These are phyloP conservation scores for Mycena belliarum DNA, from an alignment of 768 basidiomycete genomes.

Conservation along the genomic window DNA sequence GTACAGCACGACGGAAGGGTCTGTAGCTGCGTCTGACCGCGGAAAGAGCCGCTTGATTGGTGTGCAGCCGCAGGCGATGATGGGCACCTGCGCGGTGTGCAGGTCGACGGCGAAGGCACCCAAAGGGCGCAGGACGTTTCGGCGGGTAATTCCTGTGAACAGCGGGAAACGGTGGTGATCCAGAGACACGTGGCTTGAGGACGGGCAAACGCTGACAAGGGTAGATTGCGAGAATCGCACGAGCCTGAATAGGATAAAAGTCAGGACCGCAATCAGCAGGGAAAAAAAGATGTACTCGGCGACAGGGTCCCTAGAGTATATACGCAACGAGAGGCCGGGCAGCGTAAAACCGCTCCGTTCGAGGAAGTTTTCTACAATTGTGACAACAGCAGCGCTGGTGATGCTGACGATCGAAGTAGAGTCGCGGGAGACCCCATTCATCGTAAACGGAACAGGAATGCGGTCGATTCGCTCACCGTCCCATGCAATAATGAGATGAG, in stretches of 20 bases:
- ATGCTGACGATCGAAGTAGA: not conserved
- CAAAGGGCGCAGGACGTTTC: not conserved
- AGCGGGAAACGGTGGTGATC: slow-evolving; percentile 21
- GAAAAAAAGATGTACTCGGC: slow-evolving; percentile 22
- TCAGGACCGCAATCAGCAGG: not conserved
- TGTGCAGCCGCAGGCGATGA: slow-evolving; percentile 27
- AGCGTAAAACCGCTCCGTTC: not conserved
- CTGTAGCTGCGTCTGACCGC: not conserved
- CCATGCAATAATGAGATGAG: slow-evolving; percentile 26
- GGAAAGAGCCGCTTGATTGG: slow-evolving; percentile 20
- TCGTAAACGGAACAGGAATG: slow-evolving; percentile 18
- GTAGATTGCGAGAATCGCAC: slow-evolving; percentile 26
- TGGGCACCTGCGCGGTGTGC: slow-evolving; percentile 24
- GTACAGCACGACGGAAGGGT: slow-evolving; percentile 17
- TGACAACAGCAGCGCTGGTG: not conserved
- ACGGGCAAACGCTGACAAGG: slow-evolving; percentile 27
- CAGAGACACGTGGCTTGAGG: slow-evolving; percentile 16
- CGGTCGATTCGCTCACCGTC: slow-evolving; percentile 27
- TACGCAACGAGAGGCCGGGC: slow-evolving; percentile 18
- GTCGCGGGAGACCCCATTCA: not conserved
- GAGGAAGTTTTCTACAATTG: slow-evolving; percentile 24
- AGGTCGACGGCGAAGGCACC: slow-evolving; percentile 26
- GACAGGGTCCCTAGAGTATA: slow-evolving; percentile 24
- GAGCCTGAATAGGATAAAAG: slow-evolving; percentile 13
- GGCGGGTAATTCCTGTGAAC: not conserved